Conservation (phyloP, 2,329 filamentous ascomycete genomes). For the Exserohilum rostratum region DNA sequence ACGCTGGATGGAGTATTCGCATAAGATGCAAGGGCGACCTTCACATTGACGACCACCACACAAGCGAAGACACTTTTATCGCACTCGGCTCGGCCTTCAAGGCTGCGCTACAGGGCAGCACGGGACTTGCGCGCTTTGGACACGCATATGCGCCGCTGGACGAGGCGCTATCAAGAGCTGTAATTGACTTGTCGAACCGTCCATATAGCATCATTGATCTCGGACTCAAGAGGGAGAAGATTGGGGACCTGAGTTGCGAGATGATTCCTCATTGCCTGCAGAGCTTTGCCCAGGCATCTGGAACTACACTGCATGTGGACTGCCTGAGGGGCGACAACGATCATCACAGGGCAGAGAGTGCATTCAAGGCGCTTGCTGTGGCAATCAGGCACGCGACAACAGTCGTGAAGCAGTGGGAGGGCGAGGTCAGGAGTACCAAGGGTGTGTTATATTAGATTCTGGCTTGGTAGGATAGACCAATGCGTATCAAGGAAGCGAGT, state of each 20-base stretch:
- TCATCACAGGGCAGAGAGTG: slow-evolving; percentile 94
- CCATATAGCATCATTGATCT: slow-evolving; percentile 85
- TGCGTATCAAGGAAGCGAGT: background rate
- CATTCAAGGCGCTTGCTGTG: slow-evolving; percentile 94
- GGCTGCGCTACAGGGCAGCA: slow-evolving; percentile 74
- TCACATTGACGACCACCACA: slow-evolving; percentile 99
- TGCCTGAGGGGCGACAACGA: slow-evolving; percentile 90
- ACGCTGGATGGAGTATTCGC: slow-evolving; percentile 89
- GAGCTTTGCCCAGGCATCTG: slow-evolving; percentile 89
- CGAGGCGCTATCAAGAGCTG: slow-evolving; percentile 90
- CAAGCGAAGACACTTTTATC: slow-evolving; percentile 92
- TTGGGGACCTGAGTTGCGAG: slow-evolving; percentile 85
- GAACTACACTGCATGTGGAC: slow-evolving; percentile 94
- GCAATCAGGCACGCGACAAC: slow-evolving; percentile 79
- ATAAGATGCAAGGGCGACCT: slow-evolving; percentile 86
- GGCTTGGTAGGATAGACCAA: background rate
- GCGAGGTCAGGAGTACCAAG: slow-evolving; percentile 95
- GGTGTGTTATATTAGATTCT: slow-evolving; percentile 69
- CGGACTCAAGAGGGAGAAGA: slow-evolving; percentile 86
- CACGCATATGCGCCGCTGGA: slow-evolving; percentile 92
- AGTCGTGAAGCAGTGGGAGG: slow-evolving; percentile 78
- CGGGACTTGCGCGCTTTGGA: slow-evolving; percentile 88
- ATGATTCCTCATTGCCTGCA: slow-evolving; percentile 97
- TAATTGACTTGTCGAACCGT: slow-evolving; percentile 92
- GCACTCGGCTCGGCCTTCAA: slow-evolving; percentile 88